A percentile compares a stretch with the other conserved stretches of the same genome.
These are phyloP conservation scores for Brasenia schreberi DNA, from an alignment of 164 flowering plant species.

Conservation along the genomic window DNA sequence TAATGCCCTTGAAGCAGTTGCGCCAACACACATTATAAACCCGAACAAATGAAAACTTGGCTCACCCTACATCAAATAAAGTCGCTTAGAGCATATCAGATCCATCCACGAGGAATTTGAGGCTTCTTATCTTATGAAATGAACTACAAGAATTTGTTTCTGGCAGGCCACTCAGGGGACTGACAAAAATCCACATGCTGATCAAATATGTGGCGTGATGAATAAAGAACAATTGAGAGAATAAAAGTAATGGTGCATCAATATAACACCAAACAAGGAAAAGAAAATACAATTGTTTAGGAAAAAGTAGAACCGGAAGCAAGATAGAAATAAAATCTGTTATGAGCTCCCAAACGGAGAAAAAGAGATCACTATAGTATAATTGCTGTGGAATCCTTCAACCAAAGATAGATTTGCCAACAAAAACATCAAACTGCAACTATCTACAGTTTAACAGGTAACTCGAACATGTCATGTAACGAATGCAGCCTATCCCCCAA, in stretches of 20 bases:
- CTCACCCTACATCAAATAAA: conserved; percentile 12
- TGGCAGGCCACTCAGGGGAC: too few relatives aligned
- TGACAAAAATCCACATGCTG: too few relatives aligned
- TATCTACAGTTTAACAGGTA: neutral
- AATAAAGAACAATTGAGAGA: too few relatives aligned
- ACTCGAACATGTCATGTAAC: neutral
- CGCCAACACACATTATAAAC: conserved; percentile 15
- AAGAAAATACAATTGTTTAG: neutral
- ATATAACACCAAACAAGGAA: neutral
- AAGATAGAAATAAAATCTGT: neutral
- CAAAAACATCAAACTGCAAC: neutral
- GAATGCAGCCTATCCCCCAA: neutral
- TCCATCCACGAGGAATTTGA: too few relatives aligned
- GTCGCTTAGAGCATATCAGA: neutral
- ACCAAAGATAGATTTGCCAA: neutral
- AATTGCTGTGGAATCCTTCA: neutral
- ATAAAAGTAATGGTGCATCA: too few relatives aligned
- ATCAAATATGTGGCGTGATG: too few relatives aligned
- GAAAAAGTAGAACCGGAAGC: neutral
- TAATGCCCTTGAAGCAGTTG: conserved; percentile 20
- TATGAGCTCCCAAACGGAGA: neutral
- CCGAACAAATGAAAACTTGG: conserved; percentile 19
- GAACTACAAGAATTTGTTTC: too few relatives aligned
- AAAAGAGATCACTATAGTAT: neutral
- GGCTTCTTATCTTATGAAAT: too few relatives aligned